Base-by-base conservation (phyloP, 108 stramenopile genomes). In the Craspedostauros australis region DNA sequence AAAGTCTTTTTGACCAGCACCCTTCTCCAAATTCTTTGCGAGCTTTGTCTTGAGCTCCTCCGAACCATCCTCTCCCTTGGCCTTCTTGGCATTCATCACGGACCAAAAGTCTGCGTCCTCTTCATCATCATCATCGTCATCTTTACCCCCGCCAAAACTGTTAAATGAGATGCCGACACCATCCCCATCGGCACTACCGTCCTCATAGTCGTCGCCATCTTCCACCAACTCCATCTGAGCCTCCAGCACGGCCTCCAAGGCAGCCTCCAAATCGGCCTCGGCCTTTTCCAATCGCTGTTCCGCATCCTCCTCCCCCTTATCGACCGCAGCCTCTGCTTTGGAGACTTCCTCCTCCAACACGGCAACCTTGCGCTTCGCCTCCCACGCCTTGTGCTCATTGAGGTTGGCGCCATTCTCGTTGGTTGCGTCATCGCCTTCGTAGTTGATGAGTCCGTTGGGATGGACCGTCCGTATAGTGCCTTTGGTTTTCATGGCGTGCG, bases 361-460 rank as follows among this genome's bases (percentile, higher is more conserved):
- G 34, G n/a, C n/a, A n/a, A n/a, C n/a, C 14, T 36, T 36, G 11
- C 9, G 5, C 9, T 1, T 52, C 22, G 14, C 11, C 39, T 8
- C 44, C 23, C 21, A 18, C 11, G 12, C 14, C 11, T 56, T 58
- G 22, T 61, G 40, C 14, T 50, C 68, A 5, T 56, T 72, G 6
- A 75, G 55, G 33, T 68, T 62, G 12, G 73, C 71, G 4, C 76
- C 66, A 39, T 68, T 39, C 1, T 60, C 74, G 9, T 23, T 51
- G 0, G 41, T 64, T 40, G 58, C 46, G 29, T 49, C 29, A 19
- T 48, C 4, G 0, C 61, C 63, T 25, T 40, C 47, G 26, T 57
- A 96, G 44, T 85, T 88, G 28, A 96, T 95, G 29, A 82, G 50
- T 15, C 97, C 98, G 67, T 98, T 98, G 7, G 61, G 54, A 64